A percentile compares a stretch with the other conserved stretches of the same genome.
These are phyloP conservation scores for Tolypocladium amazonense DNA, from an alignment of 2,329 filamentous ascomycete species.

Conservation along the genomic window DNA sequence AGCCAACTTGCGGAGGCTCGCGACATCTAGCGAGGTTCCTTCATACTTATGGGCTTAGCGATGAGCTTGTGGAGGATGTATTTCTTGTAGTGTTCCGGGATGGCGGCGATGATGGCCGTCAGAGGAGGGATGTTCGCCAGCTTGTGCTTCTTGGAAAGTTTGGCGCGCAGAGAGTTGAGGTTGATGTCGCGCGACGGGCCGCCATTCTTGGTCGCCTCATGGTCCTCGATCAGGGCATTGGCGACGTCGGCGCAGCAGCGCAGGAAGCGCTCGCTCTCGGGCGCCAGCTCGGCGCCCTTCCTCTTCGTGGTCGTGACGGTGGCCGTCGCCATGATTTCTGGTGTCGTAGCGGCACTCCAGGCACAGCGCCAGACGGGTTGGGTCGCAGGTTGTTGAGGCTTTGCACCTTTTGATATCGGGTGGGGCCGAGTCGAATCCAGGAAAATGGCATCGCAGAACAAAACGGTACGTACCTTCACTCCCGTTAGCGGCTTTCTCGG, in stretches of 20 bases:
- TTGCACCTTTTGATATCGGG: neutral
- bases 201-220: slow-evolving; percentile 69
- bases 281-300: slow-evolving; percentile 61
- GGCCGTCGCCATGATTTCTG: slow-evolving; percentile 26
- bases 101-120: slow-evolving; percentile 93
- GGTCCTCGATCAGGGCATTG: slow-evolving; percentile 86
- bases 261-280: slow-evolving; percentile 91
- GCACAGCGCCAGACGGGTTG: neutral
- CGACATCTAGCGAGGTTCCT: neutral
- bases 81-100: slow-evolving; percentile 99
- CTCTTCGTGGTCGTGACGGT: slow-evolving; percentile 64
- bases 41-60: slow-evolving; percentile 80
- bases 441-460: neutral
- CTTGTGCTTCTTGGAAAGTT: slow-evolving; percentile 86
- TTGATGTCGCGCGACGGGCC: slow-evolving; percentile 80
- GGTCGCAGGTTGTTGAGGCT: neutral
- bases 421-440: neutral
- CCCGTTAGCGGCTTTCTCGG: slow-evolving; percentile 4
- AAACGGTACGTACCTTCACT: neutral
- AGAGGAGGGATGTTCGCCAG: slow-evolving; percentile 80
- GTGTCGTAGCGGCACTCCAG: neutral
- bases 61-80: slow-evolving; percentile 95
- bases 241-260: slow-evolving; percentile 94
- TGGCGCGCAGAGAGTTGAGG: slow-evolving; percentile 76
- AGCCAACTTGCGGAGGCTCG: neutral